Evolutionary conservation across 2,329 filamentous ascomycete genomes (phyloP).

Genomic region (Sporothrix pseudoabietina): DNA sequence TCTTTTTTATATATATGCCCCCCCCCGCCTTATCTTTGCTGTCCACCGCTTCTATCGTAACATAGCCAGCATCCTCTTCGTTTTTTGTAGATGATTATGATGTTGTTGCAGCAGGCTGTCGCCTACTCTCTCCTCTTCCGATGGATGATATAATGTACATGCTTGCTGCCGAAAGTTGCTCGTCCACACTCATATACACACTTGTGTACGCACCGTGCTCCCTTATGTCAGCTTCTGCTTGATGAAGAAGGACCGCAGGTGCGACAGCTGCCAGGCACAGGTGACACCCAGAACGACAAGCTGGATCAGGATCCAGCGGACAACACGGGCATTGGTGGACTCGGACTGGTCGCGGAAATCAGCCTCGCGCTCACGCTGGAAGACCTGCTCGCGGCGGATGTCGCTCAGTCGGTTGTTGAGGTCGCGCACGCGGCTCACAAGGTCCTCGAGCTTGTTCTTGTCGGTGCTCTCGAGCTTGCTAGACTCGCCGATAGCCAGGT

Average conservation of each 20-base stretch:
- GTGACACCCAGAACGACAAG: constrained; percentile 80
- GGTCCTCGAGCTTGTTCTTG: constrained; percentile 88
- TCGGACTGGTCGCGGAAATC: constrained; percentile 99
- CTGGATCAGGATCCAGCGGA: constrained; percentile 93
- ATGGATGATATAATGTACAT: background rate
- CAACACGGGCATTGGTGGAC: constrained; percentile 83
- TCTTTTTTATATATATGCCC: background rate
- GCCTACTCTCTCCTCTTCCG: background rate
- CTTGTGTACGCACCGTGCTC: background rate
- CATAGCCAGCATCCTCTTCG: background rate
- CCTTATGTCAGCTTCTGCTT: constrained; percentile 96
- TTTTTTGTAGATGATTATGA: background rate
- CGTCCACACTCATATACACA: background rate
- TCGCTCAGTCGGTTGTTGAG: constrained; percentile 84
- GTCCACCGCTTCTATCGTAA: constrained; percentile 11
- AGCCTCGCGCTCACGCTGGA: constrained; percentile 94
- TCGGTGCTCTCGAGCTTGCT: constrained; percentile 91
- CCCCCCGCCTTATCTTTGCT: background rate
- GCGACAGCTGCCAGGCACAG: constrained; percentile 95
- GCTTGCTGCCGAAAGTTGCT: background rate
- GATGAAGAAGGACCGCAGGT: constrained; percentile 97
- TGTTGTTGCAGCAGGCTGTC: background rate
- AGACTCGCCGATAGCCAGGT: constrained; percentile 92
- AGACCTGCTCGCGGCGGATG: constrained; percentile 91
- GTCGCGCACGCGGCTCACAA: constrained; percentile 85